These are phyloP conservation scores for Seminavis robusta DNA, from an alignment of 108 stramenopile genomes.

Conservation along the genomic window DNA sequence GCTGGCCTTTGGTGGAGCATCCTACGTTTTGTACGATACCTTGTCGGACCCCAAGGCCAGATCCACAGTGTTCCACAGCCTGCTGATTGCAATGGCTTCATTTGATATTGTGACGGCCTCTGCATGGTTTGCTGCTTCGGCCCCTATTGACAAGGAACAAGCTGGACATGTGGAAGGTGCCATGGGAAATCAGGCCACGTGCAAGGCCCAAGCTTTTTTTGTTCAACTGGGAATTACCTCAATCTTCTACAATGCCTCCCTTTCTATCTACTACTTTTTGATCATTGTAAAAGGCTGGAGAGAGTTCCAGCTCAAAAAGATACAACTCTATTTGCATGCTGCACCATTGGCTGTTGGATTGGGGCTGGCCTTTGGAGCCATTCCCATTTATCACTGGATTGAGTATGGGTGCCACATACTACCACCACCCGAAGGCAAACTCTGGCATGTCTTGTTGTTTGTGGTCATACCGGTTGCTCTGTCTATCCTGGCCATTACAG, in stretches of 20 bases:
- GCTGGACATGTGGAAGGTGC: background rate
- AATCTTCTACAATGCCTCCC: conserved; percentile 24
- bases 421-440: background rate
- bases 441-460: background rate
- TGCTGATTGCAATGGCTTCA: background rate
- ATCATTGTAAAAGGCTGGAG: conserved; percentile 31
- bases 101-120: conserved; percentile 7
- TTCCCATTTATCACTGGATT: conserved; percentile 8
- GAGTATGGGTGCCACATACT: background rate
- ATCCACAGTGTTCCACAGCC: background rate
- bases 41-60: background rate
- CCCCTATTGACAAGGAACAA: conserved; percentile 12
- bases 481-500: background rate
- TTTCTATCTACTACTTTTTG: conserved; percentile 38
- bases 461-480: background rate
- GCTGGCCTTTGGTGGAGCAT: background rate
- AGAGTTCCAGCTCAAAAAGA: conserved; percentile 5
- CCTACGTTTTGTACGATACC: background rate
- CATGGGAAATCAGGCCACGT: conserved; percentile 16
- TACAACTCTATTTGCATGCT: background rate
- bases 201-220: conserved; percentile 38
- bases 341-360: background rate
- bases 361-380: background rate
- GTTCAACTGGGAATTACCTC: conserved; percentile 25
- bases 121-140: conserved; percentile 5